phyloP scores from a whole-genome alignment of 2,329 filamentous ascomycete genomes.

The Teratosphaeria zuluensis region DNA sequence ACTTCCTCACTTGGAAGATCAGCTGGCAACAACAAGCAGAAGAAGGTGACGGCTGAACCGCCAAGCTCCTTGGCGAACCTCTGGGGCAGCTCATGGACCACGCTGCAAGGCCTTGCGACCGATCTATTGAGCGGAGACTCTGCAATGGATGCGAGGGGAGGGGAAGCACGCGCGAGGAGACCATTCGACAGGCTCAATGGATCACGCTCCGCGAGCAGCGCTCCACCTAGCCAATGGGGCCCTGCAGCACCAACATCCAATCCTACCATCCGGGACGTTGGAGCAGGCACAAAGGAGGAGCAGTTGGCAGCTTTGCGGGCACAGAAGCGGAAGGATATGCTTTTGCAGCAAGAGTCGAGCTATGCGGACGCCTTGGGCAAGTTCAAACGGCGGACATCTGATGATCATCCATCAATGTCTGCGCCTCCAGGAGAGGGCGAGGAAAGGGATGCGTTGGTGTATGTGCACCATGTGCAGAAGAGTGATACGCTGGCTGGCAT shows the following conservation, averaged over 20 bases:
- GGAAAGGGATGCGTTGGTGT: slow-evolving; percentile 69
- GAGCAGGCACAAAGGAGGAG: slow-evolving; percentile 37
- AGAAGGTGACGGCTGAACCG: slow-evolving; percentile 10
- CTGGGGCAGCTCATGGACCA: slow-evolving; percentile 40
- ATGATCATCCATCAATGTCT: slow-evolving; percentile 45
- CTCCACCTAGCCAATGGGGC: slow-evolving; percentile 39
- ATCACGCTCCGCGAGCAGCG: slow-evolving; percentile 23
- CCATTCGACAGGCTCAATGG: slow-evolving; percentile 14
- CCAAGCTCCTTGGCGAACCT: slow-evolving; percentile 31
- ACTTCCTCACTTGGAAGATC: not conserved
- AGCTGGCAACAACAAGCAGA: slow-evolving; percentile 6
- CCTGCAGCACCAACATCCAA: slow-evolving; percentile 28
- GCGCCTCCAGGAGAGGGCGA: slow-evolving; percentile 48
- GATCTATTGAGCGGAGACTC: slow-evolving; percentile 37
- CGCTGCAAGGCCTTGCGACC: slow-evolving; percentile 40
- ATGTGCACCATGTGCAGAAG: slow-evolving; percentile 75
- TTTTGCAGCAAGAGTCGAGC: slow-evolving; percentile 29
- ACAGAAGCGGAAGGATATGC: slow-evolving; percentile 40
- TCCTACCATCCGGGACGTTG: slow-evolving; percentile 29
- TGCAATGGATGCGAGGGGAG: slow-evolving; percentile 6
- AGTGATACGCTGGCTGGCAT: slow-evolving; percentile 86
- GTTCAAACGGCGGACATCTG: slow-evolving; percentile 58
- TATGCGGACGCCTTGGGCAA: slow-evolving; percentile 37
- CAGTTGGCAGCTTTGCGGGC: slow-evolving; percentile 37
- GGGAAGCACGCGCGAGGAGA: slow-evolving; percentile 20